Base-by-base conservation (phyloP, 345 rosid species). In the Melaleuca quinquenervia region DNA sequence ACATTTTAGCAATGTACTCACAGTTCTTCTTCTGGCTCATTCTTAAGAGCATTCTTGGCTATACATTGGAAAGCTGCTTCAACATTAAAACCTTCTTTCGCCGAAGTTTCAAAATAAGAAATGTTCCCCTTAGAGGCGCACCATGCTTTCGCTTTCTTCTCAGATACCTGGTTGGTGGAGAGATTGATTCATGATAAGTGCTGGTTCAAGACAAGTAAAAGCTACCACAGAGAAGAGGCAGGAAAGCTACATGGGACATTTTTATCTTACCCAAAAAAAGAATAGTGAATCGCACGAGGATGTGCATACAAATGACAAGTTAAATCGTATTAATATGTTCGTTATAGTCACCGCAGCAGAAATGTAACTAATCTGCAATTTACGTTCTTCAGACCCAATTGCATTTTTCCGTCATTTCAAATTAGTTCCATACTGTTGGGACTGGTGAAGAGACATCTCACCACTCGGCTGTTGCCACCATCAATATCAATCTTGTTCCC, bases 131-230 rank as follows among this genome's bases (percentile, higher is more conserved):
- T 96, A 14, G 98, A 94, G 24, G 98, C 96, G 91, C 98, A 95
- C 98, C 99, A 95, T 51, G 98, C 98, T 91, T 94, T 95, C 2
- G 96, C 98, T 87, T 95, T 96, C 87, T 96, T 96, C 94, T 95
- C 98, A 49, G 96, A 95, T 52, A 95, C 98, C 99, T 96, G 84
- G 44, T 27, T 15, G 44, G 55, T 15, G 29, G 53, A 56, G 32
- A 41, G 50, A 58, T 8, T 64, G 78, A 64, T 32, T 64, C 78
- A 64, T 32, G 60, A 8, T n/a, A 54, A 82, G 8, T 20, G 29
- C 60, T 49, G 50, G 50, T 84, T 54, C 45, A 51, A 52, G 82
- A 84, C 48, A n/a, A 18, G 56, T 82, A 2, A 50, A 48, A 82
- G 9, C 26, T 50, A 52, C 32, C 50, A 24, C 2, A 50, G 3